Base-by-base conservation (phyloP, 228 moss, liverwort and hornwort genomes). In the Sphagnum fallax region DNA sequence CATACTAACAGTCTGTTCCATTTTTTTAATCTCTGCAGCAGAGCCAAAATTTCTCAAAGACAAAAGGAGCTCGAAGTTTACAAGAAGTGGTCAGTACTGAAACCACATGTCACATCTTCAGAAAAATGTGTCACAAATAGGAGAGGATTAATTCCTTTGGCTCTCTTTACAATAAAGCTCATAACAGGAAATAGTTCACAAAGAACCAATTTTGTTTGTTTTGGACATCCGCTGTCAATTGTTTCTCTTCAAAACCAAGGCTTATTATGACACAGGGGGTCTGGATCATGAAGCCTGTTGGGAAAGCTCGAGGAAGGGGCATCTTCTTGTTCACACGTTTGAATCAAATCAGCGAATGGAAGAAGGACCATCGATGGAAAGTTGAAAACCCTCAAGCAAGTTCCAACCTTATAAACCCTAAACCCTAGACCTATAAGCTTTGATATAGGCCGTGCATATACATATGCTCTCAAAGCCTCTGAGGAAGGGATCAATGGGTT, bases 201-300 rank as follows among this genome's bases (percentile, higher is more conserved):
- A 32, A 32, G 32, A 32, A 32, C 32, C 32, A 32, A 32, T 32
- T 32, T 32, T 32, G 32, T 32, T 32, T 32, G 32, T 32, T 32
- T 32, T 32, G 32, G 32, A 32, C 32, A 32, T 32, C 32, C 32
- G 32, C 32, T 32, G 32, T 32, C 32, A 32, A 32, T 32, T 32
- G 32, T 32, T 32, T 32, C 32, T 32, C 3, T 32, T 32, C 32
- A 32, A 32, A 32, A 32, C 32, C 32, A 32, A 32, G 32, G 2
- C 32, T 32, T 32, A 32, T 55, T 55, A 8, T 55, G 55, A 2
- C 9, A 65, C 69, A 98, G 97, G 93, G 93, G 14, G 97, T 92
- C 64, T 98, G 97, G 97, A 98, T 98, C 50, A 98, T 93, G 91
- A 98, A 98, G 74, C 97, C 93, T 0, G 90, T 93, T 10, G 97